Base-by-base conservation (phyloP, 352 stramenopile species). In the Phytophthora nicotianae region DNA sequence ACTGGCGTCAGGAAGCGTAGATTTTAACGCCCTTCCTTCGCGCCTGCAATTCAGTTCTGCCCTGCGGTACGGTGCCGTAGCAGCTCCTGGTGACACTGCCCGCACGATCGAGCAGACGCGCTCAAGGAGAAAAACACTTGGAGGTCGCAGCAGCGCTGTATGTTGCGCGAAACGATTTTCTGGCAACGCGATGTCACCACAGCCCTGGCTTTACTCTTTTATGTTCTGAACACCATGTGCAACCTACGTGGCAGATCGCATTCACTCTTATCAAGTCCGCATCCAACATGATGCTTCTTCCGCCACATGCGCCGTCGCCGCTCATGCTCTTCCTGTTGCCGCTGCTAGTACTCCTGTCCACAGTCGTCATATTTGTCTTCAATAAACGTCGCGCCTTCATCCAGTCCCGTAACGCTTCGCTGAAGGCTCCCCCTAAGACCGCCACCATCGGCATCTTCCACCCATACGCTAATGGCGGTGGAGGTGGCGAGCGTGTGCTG, bases 401-500 rank as follows among this genome's bases (percentile, higher is more conserved):
- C 20, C 65, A 64, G 5, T 70, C 78, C 19, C 59, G 65, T 35
- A 70, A 77, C 33, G 24, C 21, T 1, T 41, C 41, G 24, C 52
- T 60, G 2, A 65, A 64, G 14, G 6, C 6, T 11, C 8, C 33
- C 8, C 50, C 32, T 5, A 50, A 45, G 32, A 50, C 68, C 35
- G 50, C 75, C 19, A 90, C 75, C 1, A 72, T 98, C 52, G 94
- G 81, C 32, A 92, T 98, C 60, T 98, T 98, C 75, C 96, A 98
- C 70, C 96, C 94, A 29, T 96, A 98, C 72, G 97, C 95, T 35
- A 94, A 98, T 54, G 87, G 85, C 32, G 97, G 97, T 29, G 98
- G 98, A 20, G 98, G 97, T 37, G 98, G 98, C 32, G 98, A 99
- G 73, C 93, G 98, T 49, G 98, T 99, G 17, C 83, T 99, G 24